phyloP scores from a whole-genome alignment of 441 rosid genomes.

The Syzygium malaccense region DNA sequence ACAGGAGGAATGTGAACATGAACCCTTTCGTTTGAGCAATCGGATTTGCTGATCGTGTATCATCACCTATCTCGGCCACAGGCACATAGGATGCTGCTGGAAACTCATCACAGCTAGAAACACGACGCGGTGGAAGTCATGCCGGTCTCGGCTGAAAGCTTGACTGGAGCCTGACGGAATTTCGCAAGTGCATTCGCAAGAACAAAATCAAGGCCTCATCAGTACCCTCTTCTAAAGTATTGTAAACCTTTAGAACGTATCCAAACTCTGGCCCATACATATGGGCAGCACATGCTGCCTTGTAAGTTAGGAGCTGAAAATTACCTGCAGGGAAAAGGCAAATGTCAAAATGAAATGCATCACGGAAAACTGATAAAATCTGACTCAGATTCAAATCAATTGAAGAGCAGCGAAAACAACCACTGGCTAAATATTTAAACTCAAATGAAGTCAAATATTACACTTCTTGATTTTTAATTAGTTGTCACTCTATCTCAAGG shows the following conservation, averaged over 20 bases:
- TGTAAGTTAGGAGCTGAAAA: slow-evolving; percentile 43
- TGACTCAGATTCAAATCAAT: neutral
- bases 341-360: neutral
- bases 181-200: slow-evolving; percentile 4
- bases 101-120: neutral
- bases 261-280: slow-evolving; percentile 47
- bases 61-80: neutral
- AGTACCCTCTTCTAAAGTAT: slow-evolving; percentile 18
- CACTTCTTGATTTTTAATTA: neutral
- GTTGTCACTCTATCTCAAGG: neutral
- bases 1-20: neutral
- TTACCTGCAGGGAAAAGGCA: slow-evolving; percentile 29
- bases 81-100: neutral
- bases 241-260: slow-evolving; percentile 21
- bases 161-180: neutral
- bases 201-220: slow-evolving; percentile 4
- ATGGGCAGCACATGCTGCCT: slow-evolving; percentile 75
- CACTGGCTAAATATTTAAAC: neutral
- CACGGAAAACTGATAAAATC: neutral
- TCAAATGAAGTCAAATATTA: neutral
- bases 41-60: neutral
- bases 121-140: neutral
- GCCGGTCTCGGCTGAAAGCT: neutral
- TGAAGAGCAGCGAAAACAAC: neutral
- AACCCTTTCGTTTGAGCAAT: neutral